These are phyloP conservation scores for Phycomyces blakesleeanus DNA, from an alignment of 192 early-diverging fungal genomes.

Conservation along the genomic window DNA sequence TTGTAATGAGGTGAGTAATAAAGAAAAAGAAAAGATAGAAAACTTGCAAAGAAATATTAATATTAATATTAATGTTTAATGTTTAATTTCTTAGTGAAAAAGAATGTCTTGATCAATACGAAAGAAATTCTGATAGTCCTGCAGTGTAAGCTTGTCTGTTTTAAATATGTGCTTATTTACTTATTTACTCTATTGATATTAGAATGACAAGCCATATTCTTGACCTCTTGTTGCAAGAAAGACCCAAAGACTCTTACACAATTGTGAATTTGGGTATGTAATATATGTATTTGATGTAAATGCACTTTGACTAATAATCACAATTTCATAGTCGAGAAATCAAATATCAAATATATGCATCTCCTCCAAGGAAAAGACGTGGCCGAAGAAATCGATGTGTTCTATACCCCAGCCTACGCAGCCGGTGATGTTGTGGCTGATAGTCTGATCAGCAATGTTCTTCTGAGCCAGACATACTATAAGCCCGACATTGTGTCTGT, in stretches of 20 bases:
- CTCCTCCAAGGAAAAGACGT: slow-evolving; percentile 32
- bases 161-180: too few species aligned
- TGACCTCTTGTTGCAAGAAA: slow-evolving; percentile 43
- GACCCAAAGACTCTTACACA: slow-evolving; percentile 31
- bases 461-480: slow-evolving; percentile 44
- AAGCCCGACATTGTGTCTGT: slow-evolving; percentile 55
- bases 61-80: background rate
- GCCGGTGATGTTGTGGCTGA: slow-evolving; percentile 56
- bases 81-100: slow-evolving; percentile 10
- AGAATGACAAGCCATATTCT: slow-evolving; percentile 62
- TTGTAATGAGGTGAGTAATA: slow-evolving; percentile 36
- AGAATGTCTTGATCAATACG: slow-evolving; percentile 36
- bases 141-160: slow-evolving; percentile 31
- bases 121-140: slow-evolving; percentile 40
- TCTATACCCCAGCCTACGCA: slow-evolving; percentile 58
- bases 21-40: too few species aligned
- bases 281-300: too few species aligned
- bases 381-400: slow-evolving; percentile 33
- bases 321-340: slow-evolving; percentile 30
- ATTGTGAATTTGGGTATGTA: slow-evolving; percentile 33
- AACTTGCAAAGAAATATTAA: background rate
- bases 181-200: too few species aligned
- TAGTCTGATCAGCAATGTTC: slow-evolving; percentile 48
- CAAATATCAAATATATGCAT: slow-evolving; percentile 56
- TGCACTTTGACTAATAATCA: background rate